These are phyloP conservation scores for Spinellus fusiger DNA, from an alignment of 192 early-diverging fungal genomes.

Conservation along the genomic window DNA sequence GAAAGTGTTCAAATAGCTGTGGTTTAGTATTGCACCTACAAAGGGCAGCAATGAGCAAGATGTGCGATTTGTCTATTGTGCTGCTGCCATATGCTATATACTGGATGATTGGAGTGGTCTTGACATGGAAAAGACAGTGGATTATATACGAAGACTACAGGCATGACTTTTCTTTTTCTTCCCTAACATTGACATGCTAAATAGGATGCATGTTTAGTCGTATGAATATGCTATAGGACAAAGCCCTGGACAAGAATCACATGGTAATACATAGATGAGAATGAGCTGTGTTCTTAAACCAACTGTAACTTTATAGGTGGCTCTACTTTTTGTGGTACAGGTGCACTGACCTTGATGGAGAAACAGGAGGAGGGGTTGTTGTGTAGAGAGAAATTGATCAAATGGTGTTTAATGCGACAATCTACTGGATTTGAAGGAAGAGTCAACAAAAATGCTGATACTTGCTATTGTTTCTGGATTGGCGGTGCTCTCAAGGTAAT, in stretches of 20 bases:
- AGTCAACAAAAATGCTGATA: conserved; percentile 80
- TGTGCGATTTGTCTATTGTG: conserved; percentile 89
- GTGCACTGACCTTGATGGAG: conserved; percentile 71
- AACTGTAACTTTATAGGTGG: conserved; percentile 48
- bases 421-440: conserved; percentile 86
- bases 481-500: conserved; percentile 69
- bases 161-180: background rate
- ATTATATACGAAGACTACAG: conserved; percentile 56
- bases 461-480: conserved; percentile 98
- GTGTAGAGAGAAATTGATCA: conserved; percentile 44
- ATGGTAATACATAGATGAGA: conserved; percentile 42
- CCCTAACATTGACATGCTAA: background rate
- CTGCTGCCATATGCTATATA: conserved; percentile 73
- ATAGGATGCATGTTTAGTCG: conserved; percentile 13
- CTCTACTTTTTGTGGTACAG: conserved; percentile 83
- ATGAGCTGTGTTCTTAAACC: too few species aligned
- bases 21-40: conserved; percentile 59
- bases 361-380: conserved; percentile 46
- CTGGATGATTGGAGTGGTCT: conserved; percentile 89
- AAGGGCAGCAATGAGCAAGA: conserved; percentile 72
- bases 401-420: conserved; percentile 82
- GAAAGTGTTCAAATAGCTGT: conserved; percentile 4
- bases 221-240: conserved; percentile 81
- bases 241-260: conserved; percentile 72
- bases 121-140: conserved; percentile 49